Evolutionary conservation across 2,329 filamentous ascomycete genomes (phyloP).

Genomic region (Penicillium sp.): DNA sequence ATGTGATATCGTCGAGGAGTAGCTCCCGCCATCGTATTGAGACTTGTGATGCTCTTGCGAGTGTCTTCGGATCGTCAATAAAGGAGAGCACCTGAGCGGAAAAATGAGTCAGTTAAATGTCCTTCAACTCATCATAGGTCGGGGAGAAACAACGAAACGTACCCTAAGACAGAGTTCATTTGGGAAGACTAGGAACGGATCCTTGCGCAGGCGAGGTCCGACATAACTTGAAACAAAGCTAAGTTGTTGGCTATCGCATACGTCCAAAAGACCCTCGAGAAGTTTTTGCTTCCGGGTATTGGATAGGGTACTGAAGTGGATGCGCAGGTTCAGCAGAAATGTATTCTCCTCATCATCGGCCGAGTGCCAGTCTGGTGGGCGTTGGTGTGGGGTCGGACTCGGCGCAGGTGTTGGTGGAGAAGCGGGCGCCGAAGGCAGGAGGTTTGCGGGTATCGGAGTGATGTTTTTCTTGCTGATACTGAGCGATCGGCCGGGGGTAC

Average conservation of each 20-base stretch:
- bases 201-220: conserved; percentile 89
- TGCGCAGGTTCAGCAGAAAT: conserved; percentile 74
- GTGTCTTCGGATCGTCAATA: conserved; percentile 92
- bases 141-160: conserved; percentile 20
- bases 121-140: not conserved
- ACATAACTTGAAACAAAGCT: conserved; percentile 97
- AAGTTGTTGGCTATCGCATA: conserved; percentile 91
- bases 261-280: conserved; percentile 82
- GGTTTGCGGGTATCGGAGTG: conserved; percentile 57
- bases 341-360: conserved; percentile 70
- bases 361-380: conserved; percentile 52
- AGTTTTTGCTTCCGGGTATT: conserved; percentile 75
- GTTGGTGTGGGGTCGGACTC: conserved; percentile 63
- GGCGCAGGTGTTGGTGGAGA: conserved; percentile 68
- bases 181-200: conserved; percentile 87
- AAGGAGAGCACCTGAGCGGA: conserved; percentile 79
- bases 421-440: conserved; percentile 64
- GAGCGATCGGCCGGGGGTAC: conserved; percentile 21
- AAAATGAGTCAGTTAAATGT: not conserved
- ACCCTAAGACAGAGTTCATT: conserved; percentile 90
- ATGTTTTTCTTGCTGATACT: conserved; percentile 40
- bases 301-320: conserved; percentile 76
- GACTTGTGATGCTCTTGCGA: conserved; percentile 93
- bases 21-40: conserved; percentile 91
- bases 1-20: conserved; percentile 93